These are phyloP conservation scores for Caryopteris hybrid DNA, from an alignment of 305 asterid species.

Conservation along the genomic window DNA sequence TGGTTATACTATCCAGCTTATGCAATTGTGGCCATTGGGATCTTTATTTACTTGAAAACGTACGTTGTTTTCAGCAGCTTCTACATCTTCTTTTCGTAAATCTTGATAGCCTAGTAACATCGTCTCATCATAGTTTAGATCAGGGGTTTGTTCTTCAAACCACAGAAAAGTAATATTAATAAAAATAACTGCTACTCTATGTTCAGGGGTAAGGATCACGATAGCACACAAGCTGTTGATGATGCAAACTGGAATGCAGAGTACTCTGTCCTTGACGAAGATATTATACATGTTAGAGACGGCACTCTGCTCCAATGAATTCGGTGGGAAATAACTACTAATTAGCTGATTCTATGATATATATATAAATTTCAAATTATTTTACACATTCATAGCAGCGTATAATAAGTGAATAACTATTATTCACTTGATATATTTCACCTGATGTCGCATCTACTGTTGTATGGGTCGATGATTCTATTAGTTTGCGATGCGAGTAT, in stretches of 20 bases:
- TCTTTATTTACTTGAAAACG: conserved; percentile 54
- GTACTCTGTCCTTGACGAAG: not conserved
- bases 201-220: conserved; percentile 8
- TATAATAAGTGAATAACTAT: too few relatives aligned
- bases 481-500: too few relatives aligned
- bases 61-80: conserved; percentile 9
- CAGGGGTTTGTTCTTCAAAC: too few relatives aligned
- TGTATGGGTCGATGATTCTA: too few relatives aligned
- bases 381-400: too few relatives aligned
- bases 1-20: conserved; percentile 66
- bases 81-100: not conserved
- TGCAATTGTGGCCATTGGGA: conserved; percentile 51
- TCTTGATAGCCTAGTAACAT: too few relatives aligned
- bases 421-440: too few relatives aligned
- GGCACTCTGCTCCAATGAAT: not conserved
- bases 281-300: not conserved
- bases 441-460: too few relatives aligned
- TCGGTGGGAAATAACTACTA: not conserved
- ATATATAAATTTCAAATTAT: too few relatives aligned
- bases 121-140: too few relatives aligned
- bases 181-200: not conserved
- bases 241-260: not conserved
- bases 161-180: too few relatives aligned
- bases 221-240: not conserved
- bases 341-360: too few relatives aligned